Percentiles rank a stretch among this genome's conserved stretches.
Evolutionary conservation across 179 eudicot genomes (phyloP).

Genomic region (Pouteria campechiana): DNA sequence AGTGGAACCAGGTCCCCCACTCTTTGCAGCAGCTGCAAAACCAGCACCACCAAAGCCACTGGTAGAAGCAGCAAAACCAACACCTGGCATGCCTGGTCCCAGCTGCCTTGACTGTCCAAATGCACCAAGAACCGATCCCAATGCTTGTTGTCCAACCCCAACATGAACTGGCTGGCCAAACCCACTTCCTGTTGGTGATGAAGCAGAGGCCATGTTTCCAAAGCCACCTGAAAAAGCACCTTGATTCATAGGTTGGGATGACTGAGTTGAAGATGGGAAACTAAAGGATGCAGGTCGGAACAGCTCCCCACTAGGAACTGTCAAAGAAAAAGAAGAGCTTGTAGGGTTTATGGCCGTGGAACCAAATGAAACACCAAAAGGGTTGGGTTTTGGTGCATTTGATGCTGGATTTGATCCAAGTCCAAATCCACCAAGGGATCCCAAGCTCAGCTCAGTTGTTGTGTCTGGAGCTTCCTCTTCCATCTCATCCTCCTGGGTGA

Average conservation of each 20-base stretch:
- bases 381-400: conserved; percentile 42
- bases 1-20: conserved; percentile 33
- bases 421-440: conserved; percentile 73
- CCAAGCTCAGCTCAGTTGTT: conserved; percentile 40
- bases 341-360: conserved; percentile 14
- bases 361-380: conserved; percentile 48
- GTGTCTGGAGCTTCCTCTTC: conserved; percentile 95
- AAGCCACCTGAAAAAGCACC: conserved; percentile 42
- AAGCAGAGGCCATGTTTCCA: conserved; percentile 27
- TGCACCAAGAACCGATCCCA: conserved; percentile 91
- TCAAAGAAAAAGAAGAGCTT: conserved; percentile 22
- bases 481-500: conserved; percentile 81
- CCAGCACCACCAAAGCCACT: conserved; percentile 43
- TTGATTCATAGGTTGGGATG: conserved; percentile 32
- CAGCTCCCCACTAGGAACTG: conserved; percentile 59
- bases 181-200: conserved; percentile 37
- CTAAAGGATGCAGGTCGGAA: conserved; percentile 90
- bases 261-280: conserved; percentile 50
- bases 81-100: conserved; percentile 43
- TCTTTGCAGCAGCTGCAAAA: conserved; percentile 20
- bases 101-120: conserved; percentile 98
- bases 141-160: conserved; percentile 81
- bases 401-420: conserved; percentile 44
- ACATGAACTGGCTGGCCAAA: conserved; percentile 76
- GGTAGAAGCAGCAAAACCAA: conserved; percentile 14